Base-by-base conservation (phyloP, 176 grass and related monocot species). In the Oryza meridionalis region DNA sequence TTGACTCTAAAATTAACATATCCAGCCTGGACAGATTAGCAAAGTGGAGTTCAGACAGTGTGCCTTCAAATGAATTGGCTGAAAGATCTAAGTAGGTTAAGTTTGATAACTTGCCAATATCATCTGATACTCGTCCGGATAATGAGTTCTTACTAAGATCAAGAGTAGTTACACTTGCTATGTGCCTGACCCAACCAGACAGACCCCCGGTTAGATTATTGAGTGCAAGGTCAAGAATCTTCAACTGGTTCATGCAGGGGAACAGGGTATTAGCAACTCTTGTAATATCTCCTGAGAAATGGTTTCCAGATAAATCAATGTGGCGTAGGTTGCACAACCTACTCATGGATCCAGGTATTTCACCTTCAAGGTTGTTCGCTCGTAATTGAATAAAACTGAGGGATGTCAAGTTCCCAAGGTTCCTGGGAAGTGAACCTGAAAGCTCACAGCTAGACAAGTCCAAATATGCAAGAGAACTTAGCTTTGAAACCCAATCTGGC, bases 131-230 rank as follows among this genome's bases (percentile, higher is more conserved):
- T 77, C 6, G 45, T 76, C 80, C 75, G 26, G 74, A 69, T n/a
- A 88, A 19, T 51, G 82, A 84, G 47, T 88, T 92, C 35, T 11
- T 7, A 40, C 82, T 85, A 14, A 92, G 79, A 40, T 92, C 87
- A 49, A 92, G 62, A n/a, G n/a, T 2, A 31, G 5, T 83, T 45
- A 92, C 73, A 15, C 65, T 74, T 78, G 1, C n/a, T 64, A 92
- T 84, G 71, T 43, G 11, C 46, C 65, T 77, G 8, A 88, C 63
- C 77, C 68, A 88, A 31, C 10, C 44, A 31, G 70, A 58, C 61
- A 85, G 4, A 31, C 25, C 46, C 19, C 84, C 84, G 16, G 6
- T 53, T 16, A 92, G 62, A 0, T 66, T 65, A n/a, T 92, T 92
- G 0, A 25, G 53, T 9, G 63, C 9, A 80, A 86, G 31, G 3